Evolutionary conservation across 176 grass and related monocot species (phyloP), one percentile per base, ranked within the genome.

Genomic region (Oropetium thomaeum): DNA sequence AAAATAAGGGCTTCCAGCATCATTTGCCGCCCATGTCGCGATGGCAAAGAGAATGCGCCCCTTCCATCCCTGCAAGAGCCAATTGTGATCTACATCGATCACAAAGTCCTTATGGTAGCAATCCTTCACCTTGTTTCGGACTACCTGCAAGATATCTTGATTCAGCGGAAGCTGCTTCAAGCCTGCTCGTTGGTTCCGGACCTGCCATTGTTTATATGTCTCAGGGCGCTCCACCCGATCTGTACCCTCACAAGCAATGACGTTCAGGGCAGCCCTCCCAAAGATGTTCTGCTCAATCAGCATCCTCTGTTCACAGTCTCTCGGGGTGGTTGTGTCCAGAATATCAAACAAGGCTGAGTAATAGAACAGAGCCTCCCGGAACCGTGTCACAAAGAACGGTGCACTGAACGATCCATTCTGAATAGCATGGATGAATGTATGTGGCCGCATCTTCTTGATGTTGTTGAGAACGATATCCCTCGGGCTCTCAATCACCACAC

Each of bases 11-110:
- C n/a, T 74, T 23, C 30, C 6, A 62, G 81, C 69, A 70, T 88
- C 79, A 3, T 77, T 86, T 65, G 82, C 62, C 68, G 59, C 75
- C 92, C 92, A 95, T 41, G 92, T 59, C 0, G 92, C 86, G 72
- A 91, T 43, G 45, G 81, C 88, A n/a, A 27, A 79, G 17, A 95
- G 79, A 55, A 95, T 91, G 35, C 92, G 92, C 11, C 92, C 92
- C 53, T 95, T 95, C 92, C 92, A 95, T 37, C 92, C 92, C 45
- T 95, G 92, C 80, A 95, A 76, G 54, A 95, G 84, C 92, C 92
- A 95, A 17, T 73, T 39, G 54, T 95, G 79, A 95, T 95, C 88
- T 38, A 74, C 11, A 61, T 95, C 88, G 6, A 95, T 70, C 65
- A 95, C 86, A 72, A 89, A 91, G 82, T 95, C 92, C 77, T 95